These are phyloP conservation scores for Cotoneaster glaucophyllus DNA, from an alignment of 306 rosid species.

Conservation along the genomic window DNA sequence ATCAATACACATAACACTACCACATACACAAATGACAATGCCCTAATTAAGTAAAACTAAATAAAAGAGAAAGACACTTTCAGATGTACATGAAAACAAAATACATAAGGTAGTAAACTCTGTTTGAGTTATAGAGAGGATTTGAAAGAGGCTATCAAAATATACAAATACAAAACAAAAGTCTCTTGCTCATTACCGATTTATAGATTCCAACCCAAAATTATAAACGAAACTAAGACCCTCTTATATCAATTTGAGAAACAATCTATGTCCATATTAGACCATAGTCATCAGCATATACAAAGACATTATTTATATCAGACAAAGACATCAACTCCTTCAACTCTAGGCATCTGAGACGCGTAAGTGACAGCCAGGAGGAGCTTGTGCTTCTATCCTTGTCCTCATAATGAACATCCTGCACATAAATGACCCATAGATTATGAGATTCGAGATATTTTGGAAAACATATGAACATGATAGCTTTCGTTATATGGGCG, in stretches of 20 bases:
- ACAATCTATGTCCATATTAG: neutral
- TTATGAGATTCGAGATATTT: neutral
- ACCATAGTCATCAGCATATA: neutral
- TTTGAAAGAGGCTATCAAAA: neutral
- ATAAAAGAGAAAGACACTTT: too few relatives aligned
- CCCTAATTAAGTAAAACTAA: too few relatives aligned
- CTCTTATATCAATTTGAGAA: neutral
- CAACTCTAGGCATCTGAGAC: neutral
- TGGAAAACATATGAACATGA: neutral
- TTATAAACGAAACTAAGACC: neutral
- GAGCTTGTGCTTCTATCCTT: conserved; percentile 75
- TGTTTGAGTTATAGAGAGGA: neutral
- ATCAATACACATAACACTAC: too few relatives aligned
- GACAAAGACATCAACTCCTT: neutral
- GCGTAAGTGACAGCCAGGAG: conserved; percentile 53
- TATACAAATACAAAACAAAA: neutral
- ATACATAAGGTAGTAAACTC: too few relatives aligned
- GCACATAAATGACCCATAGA: conserved; percentile 18
- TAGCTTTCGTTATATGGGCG: neutral
- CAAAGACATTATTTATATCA: neutral
- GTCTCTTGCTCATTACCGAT: neutral
- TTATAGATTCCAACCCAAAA: neutral
- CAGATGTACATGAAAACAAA: too few relatives aligned
- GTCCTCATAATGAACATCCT: conserved; percentile 73
- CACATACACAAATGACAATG: too few relatives aligned